Evolutionary conservation across 1,284 basidiomycete species (phyloP).

Genomic region (Vanrija humicola): DNA sequence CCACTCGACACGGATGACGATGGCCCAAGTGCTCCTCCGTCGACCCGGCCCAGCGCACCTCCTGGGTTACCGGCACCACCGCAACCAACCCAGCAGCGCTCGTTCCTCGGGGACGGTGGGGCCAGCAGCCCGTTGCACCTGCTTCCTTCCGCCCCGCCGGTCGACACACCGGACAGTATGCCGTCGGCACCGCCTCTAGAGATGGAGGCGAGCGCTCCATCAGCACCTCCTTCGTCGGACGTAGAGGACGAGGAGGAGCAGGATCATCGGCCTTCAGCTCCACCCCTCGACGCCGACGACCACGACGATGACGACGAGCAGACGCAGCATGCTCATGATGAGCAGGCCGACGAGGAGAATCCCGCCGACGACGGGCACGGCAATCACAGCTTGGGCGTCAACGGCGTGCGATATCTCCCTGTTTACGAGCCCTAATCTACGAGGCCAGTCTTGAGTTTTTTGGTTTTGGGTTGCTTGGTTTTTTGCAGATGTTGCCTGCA

Average conservation of each 20-base stretch:
- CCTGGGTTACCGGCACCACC: neutral
- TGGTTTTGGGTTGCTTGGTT: too few species aligned
- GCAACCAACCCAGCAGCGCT: neutral
- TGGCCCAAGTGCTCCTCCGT: neutral
- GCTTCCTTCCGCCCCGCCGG: constrained; percentile 26
- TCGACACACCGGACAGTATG: neutral
- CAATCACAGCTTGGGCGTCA: constrained; percentile 8
- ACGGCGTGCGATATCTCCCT: constrained; percentile 11
- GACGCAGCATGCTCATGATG: neutral
- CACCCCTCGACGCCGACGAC: constrained; percentile 3
- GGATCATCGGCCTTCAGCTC: constrained; percentile 19
- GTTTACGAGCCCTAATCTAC: constrained; percentile 9
- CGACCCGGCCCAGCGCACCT: neutral
- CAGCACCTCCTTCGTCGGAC: constrained; percentile 2
- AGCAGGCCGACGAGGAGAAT: neutral
- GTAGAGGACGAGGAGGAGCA: constrained; percentile 2
- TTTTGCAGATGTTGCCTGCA: too few species aligned
- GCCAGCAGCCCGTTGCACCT: constrained; percentile 9
- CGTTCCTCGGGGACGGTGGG: neutral
- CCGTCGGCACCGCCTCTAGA: constrained; percentile 2
- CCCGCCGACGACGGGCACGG: neutral
- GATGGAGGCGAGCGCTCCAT: constrained; percentile 18
- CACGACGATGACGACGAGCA: neutral
- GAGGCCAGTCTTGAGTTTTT: too few species aligned
- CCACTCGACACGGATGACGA: constrained; percentile 2